Base-by-base conservation (phyloP, 163 green algal genomes). In the Prototheca stagnorum region DNA sequence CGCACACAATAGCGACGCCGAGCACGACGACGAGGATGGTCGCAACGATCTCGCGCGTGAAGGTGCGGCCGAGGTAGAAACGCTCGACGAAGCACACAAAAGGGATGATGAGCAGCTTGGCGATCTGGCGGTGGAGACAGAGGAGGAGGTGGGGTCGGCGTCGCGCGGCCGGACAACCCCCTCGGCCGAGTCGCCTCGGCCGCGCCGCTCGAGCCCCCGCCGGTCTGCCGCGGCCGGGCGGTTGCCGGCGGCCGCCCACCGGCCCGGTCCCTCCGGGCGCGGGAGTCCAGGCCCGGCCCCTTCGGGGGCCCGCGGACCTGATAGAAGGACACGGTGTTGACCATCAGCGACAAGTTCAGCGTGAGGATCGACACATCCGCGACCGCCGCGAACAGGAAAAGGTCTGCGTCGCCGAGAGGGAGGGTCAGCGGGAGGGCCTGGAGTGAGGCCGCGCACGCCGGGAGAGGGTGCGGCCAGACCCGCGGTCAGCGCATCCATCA, bases 31-130 rank as follows among this genome's bases (percentile, higher is more conserved):
- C 45, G 3, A 77, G 4, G 1, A 95, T 82, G 6, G 70, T 76
- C 2, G 46, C 39, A 15, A 91, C 55, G 15, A 86, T 66, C 16
- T 71, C 55, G 4, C 44, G 17, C 0, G 71, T 76, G 60, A 93
- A 89, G 15, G 44, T 56, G 29, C 71, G 67, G 19, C 67, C 58
- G 34, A 94, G 59, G 57, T 77, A 88, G 14, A 85, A 56, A 5
- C 52, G 47, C 66, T 96, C 87, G 39, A 95, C 59, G 3, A 89
- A 26, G 54, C 80, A 90, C 14, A 86, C 77, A 42, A 83, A 92
- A 2, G 87, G 87, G 46, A 94, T 90, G 57, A 95, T 95, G 27
- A 87, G 65, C 27, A 96, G 74, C 73, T 96, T 96, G 26, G 80
- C 71, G 21, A 95, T 82, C 75, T 94, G 82, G 44, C 31, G n/a